Evolutionary conservation across 257 asterid species (phyloP).

Genomic region (Solanum tarapatanum): DNA sequence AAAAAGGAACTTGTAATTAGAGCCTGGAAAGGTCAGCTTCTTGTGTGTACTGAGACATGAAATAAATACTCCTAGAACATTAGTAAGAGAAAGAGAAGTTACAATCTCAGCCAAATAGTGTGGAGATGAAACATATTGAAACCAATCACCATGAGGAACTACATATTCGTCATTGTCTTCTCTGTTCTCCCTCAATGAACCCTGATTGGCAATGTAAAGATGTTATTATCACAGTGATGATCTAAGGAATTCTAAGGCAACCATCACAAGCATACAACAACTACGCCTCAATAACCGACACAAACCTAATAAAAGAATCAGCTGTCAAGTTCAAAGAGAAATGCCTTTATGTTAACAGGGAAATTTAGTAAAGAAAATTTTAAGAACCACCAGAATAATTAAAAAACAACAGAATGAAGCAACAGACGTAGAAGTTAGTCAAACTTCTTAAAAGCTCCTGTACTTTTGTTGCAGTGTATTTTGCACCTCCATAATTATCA

Average conservation of each 20-base stretch:
- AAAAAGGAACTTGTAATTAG: background rate
- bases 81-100: slow-evolving; percentile 7
- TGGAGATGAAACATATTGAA: slow-evolving; percentile 78
- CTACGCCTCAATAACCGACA: background rate
- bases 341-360: background rate
- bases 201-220: slow-evolving; percentile 28
- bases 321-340: background rate
- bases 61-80: background rate
- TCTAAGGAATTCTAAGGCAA: background rate
- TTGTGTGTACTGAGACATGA: background rate
- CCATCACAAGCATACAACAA: background rate
- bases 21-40: background rate
- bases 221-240: background rate
- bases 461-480: background rate
- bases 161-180: slow-evolving; percentile 26
- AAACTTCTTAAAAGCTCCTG: background rate
- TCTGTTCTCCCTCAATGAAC: slow-evolving; percentile 46
- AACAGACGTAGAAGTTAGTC: background rate
- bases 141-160: slow-evolving; percentile 89
- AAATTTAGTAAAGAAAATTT: background rate
- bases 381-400: background rate
- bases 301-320: background rate
- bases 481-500: background rate
- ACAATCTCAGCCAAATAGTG: slow-evolving; percentile 95
- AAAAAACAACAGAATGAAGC: background rate